A percentile compares a stretch with the other conserved stretches of the same genome.
Conservation (phyloP, 2,329 filamentous ascomycete species). For the Plectosphaerella sp. region DNA sequence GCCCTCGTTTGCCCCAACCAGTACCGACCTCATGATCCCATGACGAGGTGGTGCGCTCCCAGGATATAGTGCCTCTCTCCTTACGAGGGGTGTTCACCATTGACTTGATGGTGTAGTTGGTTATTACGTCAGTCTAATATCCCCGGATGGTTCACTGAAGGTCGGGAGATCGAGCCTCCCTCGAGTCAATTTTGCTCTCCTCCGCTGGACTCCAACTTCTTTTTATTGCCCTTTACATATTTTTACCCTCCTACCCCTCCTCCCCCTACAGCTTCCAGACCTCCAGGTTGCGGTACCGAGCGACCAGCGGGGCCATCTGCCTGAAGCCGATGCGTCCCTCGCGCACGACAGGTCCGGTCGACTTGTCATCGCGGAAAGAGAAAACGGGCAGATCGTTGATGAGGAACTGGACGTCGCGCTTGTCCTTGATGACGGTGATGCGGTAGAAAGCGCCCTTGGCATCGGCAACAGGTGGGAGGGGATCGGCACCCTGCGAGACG, state of each 20-base stretch:
- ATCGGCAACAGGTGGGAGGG: constrained; percentile 20
- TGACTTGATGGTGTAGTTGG: constrained; percentile 30
- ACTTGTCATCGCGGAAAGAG: constrained; percentile 19
- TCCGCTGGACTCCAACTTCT: too few species aligned
- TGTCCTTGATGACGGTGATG: constrained; percentile 23
- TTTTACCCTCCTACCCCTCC: too few species aligned
- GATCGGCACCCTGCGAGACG: constrained; percentile 20
- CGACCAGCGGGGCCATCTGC: constrained; percentile 24
- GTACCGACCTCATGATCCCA: too few species aligned
- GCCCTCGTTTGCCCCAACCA: too few species aligned
- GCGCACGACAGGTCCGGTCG: constrained; percentile 19
- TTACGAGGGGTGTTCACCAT: too few species aligned
- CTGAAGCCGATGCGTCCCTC: constrained; percentile 22
- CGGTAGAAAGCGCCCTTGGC: constrained; percentile 22
- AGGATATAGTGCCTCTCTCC: too few species aligned
- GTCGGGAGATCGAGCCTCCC: too few species aligned
- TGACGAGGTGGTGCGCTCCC: too few species aligned
- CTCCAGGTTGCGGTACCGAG: constrained; percentile 22
- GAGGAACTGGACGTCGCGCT: constrained; percentile 19
- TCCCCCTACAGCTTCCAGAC: constrained; percentile 18
- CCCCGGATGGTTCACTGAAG: too few species aligned
- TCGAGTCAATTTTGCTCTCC: too few species aligned
- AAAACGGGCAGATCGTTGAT: constrained; percentile 23
- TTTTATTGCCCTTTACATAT: too few species aligned
- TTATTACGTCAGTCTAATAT: constrained; percentile 46